phyloP scores from a whole-genome alignment of 75 land plant genomes.

The Sequoiadendron giganteum region DNA sequence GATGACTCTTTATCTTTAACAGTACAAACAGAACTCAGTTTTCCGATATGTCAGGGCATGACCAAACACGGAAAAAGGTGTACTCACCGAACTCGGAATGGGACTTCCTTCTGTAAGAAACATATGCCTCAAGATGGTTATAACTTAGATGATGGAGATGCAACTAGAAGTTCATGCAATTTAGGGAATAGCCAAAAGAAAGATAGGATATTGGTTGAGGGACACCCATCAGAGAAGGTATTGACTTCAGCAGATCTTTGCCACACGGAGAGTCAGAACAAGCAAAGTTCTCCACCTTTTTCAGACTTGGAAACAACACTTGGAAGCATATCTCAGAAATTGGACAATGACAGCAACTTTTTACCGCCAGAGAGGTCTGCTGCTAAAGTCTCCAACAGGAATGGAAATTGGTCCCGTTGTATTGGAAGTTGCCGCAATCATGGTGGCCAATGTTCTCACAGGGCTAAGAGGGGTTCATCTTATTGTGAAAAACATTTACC shows the following conservation, averaged over 20 bases:
- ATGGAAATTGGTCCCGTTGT: slow-evolving; percentile 25
- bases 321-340: not conserved
- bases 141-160: not conserved
- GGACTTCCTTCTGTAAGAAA: slow-evolving; percentile 68
- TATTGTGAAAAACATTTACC: slow-evolving; percentile 87
- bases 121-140: slow-evolving; percentile 38
- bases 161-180: not conserved
- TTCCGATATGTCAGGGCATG: slow-evolving; percentile 67
- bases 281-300: not conserved
- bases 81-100: slow-evolving; percentile 65
- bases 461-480: slow-evolving; percentile 60
- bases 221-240: not conserved
- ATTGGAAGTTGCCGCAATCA: slow-evolving; percentile 31
- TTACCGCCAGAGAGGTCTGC: slow-evolving; percentile 13
- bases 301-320: not conserved
- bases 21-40: slow-evolving; percentile 4
- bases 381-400: not conserved
- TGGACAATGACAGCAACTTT: not conserved
- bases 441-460: slow-evolving; percentile 52
- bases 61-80: slow-evolving; percentile 69
- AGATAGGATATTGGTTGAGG: not conserved
- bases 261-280: not conserved
- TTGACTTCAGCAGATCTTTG: not conserved
- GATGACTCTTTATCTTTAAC: slow-evolving; percentile 16
- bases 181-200: not conserved